Conservation (phyloP, 345 rosid genomes). For the Psidium guajava region DNA sequence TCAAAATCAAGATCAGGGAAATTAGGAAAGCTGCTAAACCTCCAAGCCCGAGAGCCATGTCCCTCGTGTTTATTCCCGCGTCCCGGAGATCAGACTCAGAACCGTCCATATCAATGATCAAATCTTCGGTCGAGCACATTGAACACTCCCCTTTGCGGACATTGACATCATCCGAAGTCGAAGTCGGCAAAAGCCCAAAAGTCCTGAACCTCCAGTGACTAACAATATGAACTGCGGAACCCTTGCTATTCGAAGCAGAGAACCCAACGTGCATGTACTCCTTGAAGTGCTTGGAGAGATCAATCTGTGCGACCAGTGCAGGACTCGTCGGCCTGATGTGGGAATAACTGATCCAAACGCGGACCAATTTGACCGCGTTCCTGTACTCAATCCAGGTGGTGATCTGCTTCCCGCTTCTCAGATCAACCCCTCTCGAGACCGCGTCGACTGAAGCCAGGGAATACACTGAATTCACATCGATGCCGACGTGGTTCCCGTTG, state of each 20-base stretch:
- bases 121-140: slow-evolving; percentile 28
- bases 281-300: slow-evolving; percentile 42
- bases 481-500: slow-evolving; percentile 54
- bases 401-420: slow-evolving; percentile 41
- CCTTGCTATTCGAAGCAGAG: slow-evolving; percentile 65
- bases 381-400: slow-evolving; percentile 71
- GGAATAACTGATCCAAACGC: slow-evolving; percentile 53
- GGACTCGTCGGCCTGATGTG: slow-evolving; percentile 41
- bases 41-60: slow-evolving; percentile 31
- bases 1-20: slow-evolving; percentile 17
- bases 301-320: slow-evolving; percentile 41
- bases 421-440: slow-evolving; percentile 39
- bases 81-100: not conserved
- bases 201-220: slow-evolving; percentile 62
- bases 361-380: slow-evolving; percentile 37
- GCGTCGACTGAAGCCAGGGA: slow-evolving; percentile 54
- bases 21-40: slow-evolving; percentile 22
- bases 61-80: not conserved
- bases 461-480: slow-evolving; percentile 37
- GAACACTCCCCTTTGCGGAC: slow-evolving; percentile 44
- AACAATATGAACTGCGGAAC: slow-evolving; percentile 51
- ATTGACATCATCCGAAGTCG: slow-evolving; percentile 3
- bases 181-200: slow-evolving; percentile 17
- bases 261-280: slow-evolving; percentile 85
- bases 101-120: not conserved